Conservation (phyloP, 2,329 filamentous ascomycete genomes). For the Fusarium compactum region DNA sequence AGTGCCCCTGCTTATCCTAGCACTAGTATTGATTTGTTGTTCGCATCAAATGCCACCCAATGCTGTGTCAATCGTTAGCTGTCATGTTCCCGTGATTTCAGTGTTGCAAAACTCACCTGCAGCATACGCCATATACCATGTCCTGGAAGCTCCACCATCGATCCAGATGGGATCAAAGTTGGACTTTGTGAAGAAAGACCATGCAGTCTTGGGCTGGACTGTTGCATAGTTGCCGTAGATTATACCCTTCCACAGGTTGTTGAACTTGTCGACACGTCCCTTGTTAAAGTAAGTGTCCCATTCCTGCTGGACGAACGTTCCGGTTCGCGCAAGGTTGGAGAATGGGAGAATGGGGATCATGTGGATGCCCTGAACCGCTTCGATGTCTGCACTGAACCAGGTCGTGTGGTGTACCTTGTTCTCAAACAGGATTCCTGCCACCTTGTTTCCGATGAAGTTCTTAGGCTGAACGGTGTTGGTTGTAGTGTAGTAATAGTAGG, state of each 20-base stretch:
- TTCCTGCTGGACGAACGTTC: slow-evolving; percentile 81
- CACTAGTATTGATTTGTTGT: neutral
- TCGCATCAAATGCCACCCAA: slow-evolving; percentile 37
- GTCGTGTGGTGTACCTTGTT: slow-evolving; percentile 96
- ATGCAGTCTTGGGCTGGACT: slow-evolving; percentile 76
- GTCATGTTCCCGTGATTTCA: neutral
- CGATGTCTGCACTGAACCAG: slow-evolving; percentile 81
- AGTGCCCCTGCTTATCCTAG: slow-evolving; percentile 5
- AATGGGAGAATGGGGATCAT: slow-evolving; percentile 82
- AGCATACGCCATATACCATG: slow-evolving; percentile 86
- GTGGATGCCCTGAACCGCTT: slow-evolving; percentile 83
- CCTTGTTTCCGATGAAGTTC: slow-evolving; percentile 85
- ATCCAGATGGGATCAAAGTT: slow-evolving; percentile 76
- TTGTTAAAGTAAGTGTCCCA: slow-evolving; percentile 83
- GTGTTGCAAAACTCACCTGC: slow-evolving; percentile 70
- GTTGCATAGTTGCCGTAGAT: slow-evolving; percentile 86
- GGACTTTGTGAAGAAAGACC: slow-evolving; percentile 77
- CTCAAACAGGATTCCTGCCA: slow-evolving; percentile 81
- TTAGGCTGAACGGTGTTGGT: slow-evolving; percentile 78
- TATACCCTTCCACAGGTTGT: slow-evolving; percentile 87
- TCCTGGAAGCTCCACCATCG: slow-evolving; percentile 85
- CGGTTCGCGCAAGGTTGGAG: slow-evolving; percentile 74
- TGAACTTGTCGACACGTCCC: slow-evolving; percentile 72
- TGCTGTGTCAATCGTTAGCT: slow-evolving; percentile 38
- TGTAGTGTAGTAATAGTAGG: slow-evolving; percentile 84